These are phyloP conservation scores for Metarhizium sp. DNA, from an alignment of 2,329 filamentous ascomycete genomes.

Conservation along the genomic window DNA sequence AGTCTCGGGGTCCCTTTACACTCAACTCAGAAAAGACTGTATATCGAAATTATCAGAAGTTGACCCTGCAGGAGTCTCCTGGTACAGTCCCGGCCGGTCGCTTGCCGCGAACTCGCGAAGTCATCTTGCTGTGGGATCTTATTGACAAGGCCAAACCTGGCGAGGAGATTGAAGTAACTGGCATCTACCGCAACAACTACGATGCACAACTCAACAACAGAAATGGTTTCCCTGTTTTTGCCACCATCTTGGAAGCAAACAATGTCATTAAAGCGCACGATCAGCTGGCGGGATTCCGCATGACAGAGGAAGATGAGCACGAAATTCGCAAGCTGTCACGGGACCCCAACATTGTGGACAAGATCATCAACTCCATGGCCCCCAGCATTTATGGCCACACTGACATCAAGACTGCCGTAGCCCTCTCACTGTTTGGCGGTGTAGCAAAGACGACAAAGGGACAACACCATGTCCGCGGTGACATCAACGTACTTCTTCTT, in stretches of 20 bases:
- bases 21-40: slow-evolving; percentile 96
- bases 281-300: slow-evolving; percentile 88
- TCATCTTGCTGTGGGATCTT: slow-evolving; percentile 91
- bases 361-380: slow-evolving; percentile 85
- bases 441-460: slow-evolving; percentile 87
- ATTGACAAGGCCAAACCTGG: slow-evolving; percentile 96
- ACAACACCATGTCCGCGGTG: slow-evolving; percentile 82
- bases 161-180: slow-evolving; percentile 94
- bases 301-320: slow-evolving; percentile 92
- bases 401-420: slow-evolving; percentile 95
- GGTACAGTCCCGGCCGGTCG: slow-evolving; percentile 94
- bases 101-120: slow-evolving; percentile 84
- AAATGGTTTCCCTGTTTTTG: slow-evolving; percentile 97
- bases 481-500: slow-evolving; percentile 94
- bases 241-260: slow-evolving; percentile 94
- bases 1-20: slow-evolving; percentile 88
- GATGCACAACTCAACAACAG: slow-evolving; percentile 97
- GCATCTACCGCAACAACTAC: slow-evolving; percentile 96
- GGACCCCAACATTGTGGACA: slow-evolving; percentile 87
- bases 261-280: slow-evolving; percentile 96
- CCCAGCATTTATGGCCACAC: slow-evolving; percentile 95
- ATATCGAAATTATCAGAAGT: slow-evolving; percentile 96
- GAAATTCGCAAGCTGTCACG: slow-evolving; percentile 79
- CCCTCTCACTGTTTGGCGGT: slow-evolving; percentile 87
- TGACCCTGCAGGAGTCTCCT: slow-evolving; percentile 93